Percentiles rank a stretch among this genome's conserved stretches.
phyloP scores from a whole-genome alignment of 768 basidiomycete genomes.

The Tephrocybe sp. region DNA sequence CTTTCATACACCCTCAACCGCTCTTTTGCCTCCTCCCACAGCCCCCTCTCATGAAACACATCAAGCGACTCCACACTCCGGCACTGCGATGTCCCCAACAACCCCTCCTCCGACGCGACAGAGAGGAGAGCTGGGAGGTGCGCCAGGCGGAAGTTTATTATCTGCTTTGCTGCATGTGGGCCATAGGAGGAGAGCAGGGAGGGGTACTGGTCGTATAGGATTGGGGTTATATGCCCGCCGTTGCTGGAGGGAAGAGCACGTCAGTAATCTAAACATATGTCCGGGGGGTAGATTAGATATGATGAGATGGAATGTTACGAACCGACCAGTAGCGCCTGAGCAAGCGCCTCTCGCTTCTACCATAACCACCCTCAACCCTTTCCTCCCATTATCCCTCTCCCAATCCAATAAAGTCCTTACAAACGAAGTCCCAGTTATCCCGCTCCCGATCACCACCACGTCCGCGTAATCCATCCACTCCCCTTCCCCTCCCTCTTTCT shows the following conservation, averaged over 20 bases:
- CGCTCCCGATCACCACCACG: slow-evolving; percentile 74
- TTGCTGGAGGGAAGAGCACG: slow-evolving; percentile 42
- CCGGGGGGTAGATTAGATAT: not conserved
- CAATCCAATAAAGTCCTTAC: slow-evolving; percentile 52
- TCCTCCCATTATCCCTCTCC: slow-evolving; percentile 19
- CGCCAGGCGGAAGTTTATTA: slow-evolving; percentile 61
- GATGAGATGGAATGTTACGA: slow-evolving; percentile 11
- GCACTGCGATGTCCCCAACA: slow-evolving; percentile 53
- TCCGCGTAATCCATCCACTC: slow-evolving; percentile 52
- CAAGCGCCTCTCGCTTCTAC: slow-evolving; percentile 81
- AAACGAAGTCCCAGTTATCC: slow-evolving; percentile 69
- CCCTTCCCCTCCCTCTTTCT: slow-evolving; percentile 16
- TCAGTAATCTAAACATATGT: no score
- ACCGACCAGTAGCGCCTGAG: slow-evolving; percentile 76
- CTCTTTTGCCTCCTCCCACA: slow-evolving; percentile 43
- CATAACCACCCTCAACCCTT: slow-evolving; percentile 55
- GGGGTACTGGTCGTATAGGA: slow-evolving; percentile 58
- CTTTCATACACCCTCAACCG: slow-evolving; percentile 43
- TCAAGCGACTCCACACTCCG: slow-evolving; percentile 60
- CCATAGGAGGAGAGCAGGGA: slow-evolving; percentile 49
- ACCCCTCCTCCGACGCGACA: slow-evolving; percentile 52
- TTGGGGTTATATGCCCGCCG: slow-evolving; percentile 67
- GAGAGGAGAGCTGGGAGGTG: slow-evolving; percentile 51
- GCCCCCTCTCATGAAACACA: slow-evolving; percentile 43
- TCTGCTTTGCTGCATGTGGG: slow-evolving; percentile 41